Evolutionary conservation across 2,329 filamentous ascomycete species (phyloP).

Genomic region (Cercospora berteroae): DNA sequence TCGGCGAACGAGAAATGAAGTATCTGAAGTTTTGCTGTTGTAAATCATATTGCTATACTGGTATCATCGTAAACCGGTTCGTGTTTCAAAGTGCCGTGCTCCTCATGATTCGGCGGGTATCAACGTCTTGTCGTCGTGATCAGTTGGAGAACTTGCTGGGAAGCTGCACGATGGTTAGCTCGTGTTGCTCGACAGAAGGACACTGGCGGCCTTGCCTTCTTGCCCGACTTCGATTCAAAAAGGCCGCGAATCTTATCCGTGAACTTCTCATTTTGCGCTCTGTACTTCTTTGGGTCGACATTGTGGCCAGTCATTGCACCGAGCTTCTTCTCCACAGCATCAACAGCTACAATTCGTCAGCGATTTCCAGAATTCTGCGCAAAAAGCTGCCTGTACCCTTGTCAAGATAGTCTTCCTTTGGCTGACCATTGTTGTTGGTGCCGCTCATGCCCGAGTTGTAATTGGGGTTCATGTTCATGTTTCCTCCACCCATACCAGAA

Average conservation of each 20-base stretch:
- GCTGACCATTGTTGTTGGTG: constrained; percentile 1
- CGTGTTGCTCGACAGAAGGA: background rate
- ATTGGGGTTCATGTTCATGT: background rate
- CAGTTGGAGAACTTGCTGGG: constrained; percentile 7
- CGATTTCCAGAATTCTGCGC: background rate
- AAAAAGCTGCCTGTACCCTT: constrained; percentile 22
- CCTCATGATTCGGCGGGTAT: background rate
- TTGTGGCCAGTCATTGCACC: constrained; percentile 25
- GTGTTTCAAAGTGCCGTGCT: background rate
- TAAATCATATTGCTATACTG: background rate
- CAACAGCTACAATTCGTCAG: constrained; percentile 18
- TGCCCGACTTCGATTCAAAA: constrained; percentile 37
- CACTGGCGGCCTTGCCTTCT: constrained; percentile 27
- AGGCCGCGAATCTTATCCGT: constrained; percentile 34
- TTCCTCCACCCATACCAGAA: background rate
- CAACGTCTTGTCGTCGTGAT: background rate
- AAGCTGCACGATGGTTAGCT: background rate
- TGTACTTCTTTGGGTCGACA: constrained; percentile 32
- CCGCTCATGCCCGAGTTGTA: constrained; percentile 1
- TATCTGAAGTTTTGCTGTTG: background rate
- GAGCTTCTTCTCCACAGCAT: constrained; percentile 29
- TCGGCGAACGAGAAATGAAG: constrained; percentile 7
- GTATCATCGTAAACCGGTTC: background rate
- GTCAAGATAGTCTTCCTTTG: constrained; percentile 33
- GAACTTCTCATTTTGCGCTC: constrained; percentile 37